Evolutionary conservation across 1,284 basidiomycete genomes (phyloP).

Genomic region (Sporisorium sorghi): DNA sequence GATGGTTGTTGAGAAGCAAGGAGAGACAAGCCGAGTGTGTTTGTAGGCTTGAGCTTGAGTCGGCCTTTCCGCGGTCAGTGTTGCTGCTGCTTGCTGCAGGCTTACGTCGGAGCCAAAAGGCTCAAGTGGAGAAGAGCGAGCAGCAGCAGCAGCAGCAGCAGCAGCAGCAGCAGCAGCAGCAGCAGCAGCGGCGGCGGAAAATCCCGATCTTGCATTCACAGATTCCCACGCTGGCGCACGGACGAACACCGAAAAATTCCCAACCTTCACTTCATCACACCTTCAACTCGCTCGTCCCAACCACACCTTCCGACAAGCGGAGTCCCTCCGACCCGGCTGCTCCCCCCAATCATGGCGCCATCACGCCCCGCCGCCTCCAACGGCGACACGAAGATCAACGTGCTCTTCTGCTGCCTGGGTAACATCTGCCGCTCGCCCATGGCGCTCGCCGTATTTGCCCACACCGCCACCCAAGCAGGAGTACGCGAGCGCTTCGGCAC

Average conservation of each 20-base stretch:
- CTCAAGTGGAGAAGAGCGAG: background rate
- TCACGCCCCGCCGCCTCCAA: background rate
- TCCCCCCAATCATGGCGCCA: constrained; percentile 7
- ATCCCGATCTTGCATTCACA: background rate
- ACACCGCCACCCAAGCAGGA: constrained; percentile 43
- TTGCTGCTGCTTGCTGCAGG: background rate
- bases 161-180: too few species aligned
- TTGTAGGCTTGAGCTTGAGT: background rate
- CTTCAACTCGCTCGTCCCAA: too few species aligned
- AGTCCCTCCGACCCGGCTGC: background rate
- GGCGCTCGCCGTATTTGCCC: constrained; percentile 61
- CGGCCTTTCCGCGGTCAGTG: background rate
- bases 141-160: too few species aligned
- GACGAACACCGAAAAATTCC: background rate
- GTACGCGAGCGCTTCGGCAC: constrained; percentile 50
- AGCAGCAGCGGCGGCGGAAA: too few species aligned
- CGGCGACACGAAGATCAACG: constrained; percentile 43
- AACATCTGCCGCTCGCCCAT: constrained; percentile 67
- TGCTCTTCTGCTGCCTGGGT: constrained; percentile 65
- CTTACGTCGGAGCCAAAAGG: too few species aligned
- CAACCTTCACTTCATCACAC: background rate
- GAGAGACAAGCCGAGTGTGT: background rate
- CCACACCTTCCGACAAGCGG: background rate
- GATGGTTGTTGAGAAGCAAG: background rate
- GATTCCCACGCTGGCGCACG: background rate